Evolutionary conservation across 2,329 filamentous ascomycete genomes (phyloP).

Genomic region (Lachnellula subtilissima): DNA sequence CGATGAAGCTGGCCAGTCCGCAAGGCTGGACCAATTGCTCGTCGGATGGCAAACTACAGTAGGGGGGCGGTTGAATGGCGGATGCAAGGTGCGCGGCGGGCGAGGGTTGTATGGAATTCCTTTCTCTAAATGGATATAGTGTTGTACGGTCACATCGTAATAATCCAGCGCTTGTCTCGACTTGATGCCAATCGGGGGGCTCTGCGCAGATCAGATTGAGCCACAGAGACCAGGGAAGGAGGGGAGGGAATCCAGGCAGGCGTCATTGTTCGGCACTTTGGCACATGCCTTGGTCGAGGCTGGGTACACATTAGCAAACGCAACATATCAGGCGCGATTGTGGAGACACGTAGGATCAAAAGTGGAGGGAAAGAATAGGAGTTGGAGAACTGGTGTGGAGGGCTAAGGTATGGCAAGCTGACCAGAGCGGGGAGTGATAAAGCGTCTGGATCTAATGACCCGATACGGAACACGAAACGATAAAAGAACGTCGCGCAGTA

Average conservation of each 20-base stretch:
- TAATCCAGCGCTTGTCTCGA: constrained; percentile 15
- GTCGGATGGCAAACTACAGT: constrained; percentile 10
- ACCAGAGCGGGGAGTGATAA: constrained; percentile 22
- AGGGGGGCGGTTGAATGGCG: constrained; percentile 13
- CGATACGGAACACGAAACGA: constrained; percentile 28
- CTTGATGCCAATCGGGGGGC: constrained; percentile 18
- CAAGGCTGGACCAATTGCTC: constrained; percentile 15
- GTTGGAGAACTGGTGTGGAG: constrained; percentile 27
- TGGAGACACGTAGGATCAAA: constrained; percentile 29
- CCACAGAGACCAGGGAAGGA: constrained; percentile 14
- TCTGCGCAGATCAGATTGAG: constrained; percentile 12
- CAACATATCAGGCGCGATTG: constrained; percentile 18
- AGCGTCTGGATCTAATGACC: constrained; percentile 28
- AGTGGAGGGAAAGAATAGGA: constrained; percentile 31
- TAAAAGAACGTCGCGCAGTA: constrained; percentile 7
- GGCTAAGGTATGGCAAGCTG: constrained; percentile 25
- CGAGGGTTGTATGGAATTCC: constrained; percentile 36
- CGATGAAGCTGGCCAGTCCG: constrained; percentile 8
- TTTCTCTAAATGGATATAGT: constrained; percentile 38
- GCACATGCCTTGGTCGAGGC: constrained; percentile 14
- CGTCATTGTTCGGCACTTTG: constrained; percentile 15
- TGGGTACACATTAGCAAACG: constrained; percentile 23
- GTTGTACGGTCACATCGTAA: constrained; percentile 9
- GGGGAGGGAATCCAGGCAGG: constrained; percentile 9
- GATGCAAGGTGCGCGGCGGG: constrained; percentile 18